Evolutionary conservation across 176 grass and related monocot genomes (phyloP), one percentile per base, ranked within the genome.

Genomic region (Musa acuminata): DNA sequence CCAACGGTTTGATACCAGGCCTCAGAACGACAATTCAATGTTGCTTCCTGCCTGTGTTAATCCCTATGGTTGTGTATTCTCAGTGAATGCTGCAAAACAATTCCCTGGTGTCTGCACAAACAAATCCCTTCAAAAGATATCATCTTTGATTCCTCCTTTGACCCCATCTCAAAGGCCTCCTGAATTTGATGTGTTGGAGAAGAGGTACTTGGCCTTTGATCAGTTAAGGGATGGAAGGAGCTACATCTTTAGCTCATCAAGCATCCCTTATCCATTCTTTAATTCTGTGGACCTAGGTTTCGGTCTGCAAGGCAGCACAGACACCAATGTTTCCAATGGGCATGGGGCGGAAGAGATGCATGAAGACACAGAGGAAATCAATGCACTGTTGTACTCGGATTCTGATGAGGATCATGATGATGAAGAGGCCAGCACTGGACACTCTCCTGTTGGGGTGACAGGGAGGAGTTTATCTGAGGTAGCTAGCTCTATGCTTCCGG

Each of bases 341-440:
- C 62, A 81, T 75, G 81, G 77, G 19, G 79, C 64, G 0, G 81
- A 85, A 52, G 87, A 84, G 74, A 85, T 90, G 79, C 94, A 93
- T 59, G 94, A 97, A 83, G 93, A n/a, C n/a, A n/a, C n/a, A n/a
- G n/a, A n/a, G n/a, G n/a, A n/a, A n/a, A n/a, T n/a, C n/a, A n/a
- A n/a, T 71, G 90, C 82, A 2, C 82, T 97, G 62, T 82, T 97
- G 35, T 89, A 90, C 65, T 93, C 94, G 4, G 90, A 91, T 68
- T 97, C 94, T 0, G 89, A 96, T 53, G 85, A 87, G 49, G 78
- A 84, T 21, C 81, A 29, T 71, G 59, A 60, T 0, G 83, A 60
- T 54, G 81, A 86, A 80, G 72, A 77, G 2, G 53, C 71, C 11
- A 86, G 70, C 72, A 55, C 53, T 2, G 78, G 76, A 68, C 85